Evolutionary conservation across 129 eudicot genomes (phyloP).

Genomic region (Flaveria bidentis): DNA sequence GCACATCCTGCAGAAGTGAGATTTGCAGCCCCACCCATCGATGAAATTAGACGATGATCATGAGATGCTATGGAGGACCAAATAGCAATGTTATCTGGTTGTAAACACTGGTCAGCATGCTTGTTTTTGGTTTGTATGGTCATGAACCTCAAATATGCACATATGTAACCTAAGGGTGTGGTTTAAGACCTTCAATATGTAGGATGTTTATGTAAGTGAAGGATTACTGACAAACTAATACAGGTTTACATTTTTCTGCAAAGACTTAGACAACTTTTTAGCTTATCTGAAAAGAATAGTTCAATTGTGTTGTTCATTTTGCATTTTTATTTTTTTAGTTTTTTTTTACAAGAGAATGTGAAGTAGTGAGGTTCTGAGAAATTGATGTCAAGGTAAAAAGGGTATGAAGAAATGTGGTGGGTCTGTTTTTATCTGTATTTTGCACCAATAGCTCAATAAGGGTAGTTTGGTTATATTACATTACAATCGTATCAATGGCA

Average conservation of each 20-base stretch:
- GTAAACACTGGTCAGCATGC: conserved; percentile 9
- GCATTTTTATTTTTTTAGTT: not conserved
- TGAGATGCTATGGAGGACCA: not conserved
- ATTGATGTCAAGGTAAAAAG: not conserved
- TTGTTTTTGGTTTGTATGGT: conserved; percentile 3
- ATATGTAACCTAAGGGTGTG: not conserved
- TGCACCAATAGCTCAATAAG: not conserved
- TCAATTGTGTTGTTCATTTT: not conserved
- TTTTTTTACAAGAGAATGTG: no score
- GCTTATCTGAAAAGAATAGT: not conserved
- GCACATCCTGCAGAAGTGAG: conserved; percentile 75
- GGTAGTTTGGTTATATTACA: not conserved
- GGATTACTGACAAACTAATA: conserved; percentile 1
- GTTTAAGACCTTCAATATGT: not conserved
- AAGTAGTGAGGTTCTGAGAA: not conserved
- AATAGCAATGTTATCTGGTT: conserved; percentile 3
- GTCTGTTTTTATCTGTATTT: not conserved
- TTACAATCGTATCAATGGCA: no score
- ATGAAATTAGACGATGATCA: conserved; percentile 40
- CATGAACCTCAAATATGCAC: conserved; percentile 21
- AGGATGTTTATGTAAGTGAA: conserved; percentile 22
- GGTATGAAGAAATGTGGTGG: not conserved
- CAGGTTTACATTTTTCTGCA: not conserved
- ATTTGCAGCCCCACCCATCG: conserved; percentile 81
- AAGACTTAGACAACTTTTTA: no score